Base-by-base conservation (phyloP, 2,329 filamentous ascomycete genomes). In the Rasamsonia emersonii region DNA sequence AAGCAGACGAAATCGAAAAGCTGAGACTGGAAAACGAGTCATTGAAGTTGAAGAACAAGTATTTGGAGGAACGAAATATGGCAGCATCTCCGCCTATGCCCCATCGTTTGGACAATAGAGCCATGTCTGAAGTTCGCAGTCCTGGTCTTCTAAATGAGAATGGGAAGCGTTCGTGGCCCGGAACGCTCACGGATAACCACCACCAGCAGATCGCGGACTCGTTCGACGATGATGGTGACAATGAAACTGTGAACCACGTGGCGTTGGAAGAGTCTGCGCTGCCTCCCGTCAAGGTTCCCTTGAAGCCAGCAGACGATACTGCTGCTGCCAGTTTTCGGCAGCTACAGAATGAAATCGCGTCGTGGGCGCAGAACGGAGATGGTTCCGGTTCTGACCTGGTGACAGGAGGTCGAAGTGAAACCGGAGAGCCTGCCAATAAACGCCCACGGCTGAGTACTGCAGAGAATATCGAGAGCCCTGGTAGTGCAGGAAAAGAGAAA, bases 1-100 rank as follows among this genome's bases (percentile, higher is more conserved):
- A 60, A 34, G 50, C 56, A 1, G 57, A 59, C 9, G 56, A 59
- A 24, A 58, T 59, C 13, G 58, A 61, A 33, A 55, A 48, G 28
- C 28, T 60, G 27, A 59, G 51, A 33, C 31, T 59, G 34, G 54
- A 61, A 40, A 58, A 54, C 11, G 55, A 60, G 35, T 50, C 55
- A 1, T 31, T 61, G 35, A 59, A 58, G 23, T 19, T 58, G 23
- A 58, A 50, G 36, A 56, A 53, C 18, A 50, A 50, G 10, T 53
- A 49, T 30, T 41, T 52, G 41, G 55, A 59, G 23, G 54, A 52
- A 28, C 49, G 46, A 20, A 40, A 40, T 5, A 19, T 40, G 16
- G 43, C 20, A 18, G 32, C 32, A 3, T 38, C 28, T 9, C 24
- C 38, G n/a, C 30, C 31, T 3, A 33, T 35, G 35, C 14, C 35